Conservation (phyloP, 768 basidiomycete species). For the Pleurotus platypus region DNA sequence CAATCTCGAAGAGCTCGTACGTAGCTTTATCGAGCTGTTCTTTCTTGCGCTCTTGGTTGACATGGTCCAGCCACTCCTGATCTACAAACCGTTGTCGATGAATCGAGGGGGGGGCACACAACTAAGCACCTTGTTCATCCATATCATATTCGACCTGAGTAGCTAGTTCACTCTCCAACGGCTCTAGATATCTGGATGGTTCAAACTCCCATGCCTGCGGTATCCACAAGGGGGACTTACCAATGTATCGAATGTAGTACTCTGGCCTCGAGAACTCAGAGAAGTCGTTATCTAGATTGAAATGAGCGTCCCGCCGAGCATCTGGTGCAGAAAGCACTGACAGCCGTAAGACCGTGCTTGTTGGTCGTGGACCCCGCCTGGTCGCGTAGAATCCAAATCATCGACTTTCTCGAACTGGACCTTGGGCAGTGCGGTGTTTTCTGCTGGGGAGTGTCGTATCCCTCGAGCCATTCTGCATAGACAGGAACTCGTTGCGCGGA, state of each 20-base stretch:
- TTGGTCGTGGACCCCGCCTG: conserved; percentile 59
- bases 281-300: conserved; percentile 47
- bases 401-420: conserved; percentile 65
- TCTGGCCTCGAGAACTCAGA: conserved; percentile 74
- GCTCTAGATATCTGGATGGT: conserved; percentile 50
- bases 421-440: conserved; percentile 46
- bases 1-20: conserved; percentile 89
- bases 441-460: conserved; percentile 23
- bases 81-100: conserved; percentile 42
- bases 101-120: conserved; percentile 1
- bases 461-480: conserved; percentile 34
- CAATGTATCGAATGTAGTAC: conserved; percentile 89
- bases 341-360: conserved; percentile 73
- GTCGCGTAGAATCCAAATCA: conserved; percentile 59
- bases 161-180: conserved; percentile 87
- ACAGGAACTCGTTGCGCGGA: too few relatives aligned
- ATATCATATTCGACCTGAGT: conserved; percentile 98
- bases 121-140: conserved; percentile 87
- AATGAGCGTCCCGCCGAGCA: background rate
- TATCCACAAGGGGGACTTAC: conserved; percentile 34
- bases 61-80: conserved; percentile 87
- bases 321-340: conserved; percentile 30
- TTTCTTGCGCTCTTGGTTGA: conserved; percentile 81
- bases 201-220: conserved; percentile 8
- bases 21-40: conserved; percentile 67